Conservation (phyloP, 1,139 yeast species). For the Ogataea hybrid region DNA sequence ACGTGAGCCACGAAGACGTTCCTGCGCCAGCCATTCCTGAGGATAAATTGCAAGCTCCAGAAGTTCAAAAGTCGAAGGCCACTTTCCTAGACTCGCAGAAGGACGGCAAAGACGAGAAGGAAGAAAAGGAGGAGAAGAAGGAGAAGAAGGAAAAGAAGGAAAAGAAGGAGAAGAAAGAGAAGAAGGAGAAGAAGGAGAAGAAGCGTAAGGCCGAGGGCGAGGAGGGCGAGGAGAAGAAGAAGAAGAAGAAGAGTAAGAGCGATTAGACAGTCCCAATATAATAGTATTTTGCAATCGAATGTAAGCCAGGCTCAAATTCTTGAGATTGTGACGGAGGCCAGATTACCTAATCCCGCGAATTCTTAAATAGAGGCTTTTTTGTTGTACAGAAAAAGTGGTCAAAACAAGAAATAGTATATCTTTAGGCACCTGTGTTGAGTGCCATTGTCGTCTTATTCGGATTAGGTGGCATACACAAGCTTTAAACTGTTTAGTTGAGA, state of each 20-base stretch:
- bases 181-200: slow-evolving; percentile 57
- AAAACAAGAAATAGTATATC: slow-evolving; percentile 1
- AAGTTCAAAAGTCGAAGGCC: slow-evolving; percentile 47
- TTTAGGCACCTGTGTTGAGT: not conserved
- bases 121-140: slow-evolving; percentile 32
- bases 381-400: slow-evolving; percentile 1
- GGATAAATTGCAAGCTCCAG: slow-evolving; percentile 41
- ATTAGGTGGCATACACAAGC: not conserved
- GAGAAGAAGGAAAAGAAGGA: slow-evolving; percentile 42
- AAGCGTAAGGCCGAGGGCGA: slow-evolving; percentile 64
- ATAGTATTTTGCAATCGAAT: not conserved
- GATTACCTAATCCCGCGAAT: not conserved
- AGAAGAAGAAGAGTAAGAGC: slow-evolving; percentile 50
- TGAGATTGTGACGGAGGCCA: not conserved
- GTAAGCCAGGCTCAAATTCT: no score
- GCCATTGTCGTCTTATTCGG: not conserved
- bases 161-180: slow-evolving; percentile 53
- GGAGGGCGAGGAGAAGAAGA: slow-evolving; percentile 40
- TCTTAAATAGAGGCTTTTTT: not conserved
- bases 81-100: slow-evolving; percentile 34
- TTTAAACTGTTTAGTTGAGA: not conserved
- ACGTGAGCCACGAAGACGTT: slow-evolving; percentile 75
- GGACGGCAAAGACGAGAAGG: slow-evolving; percentile 32
- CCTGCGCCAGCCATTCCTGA: slow-evolving; percentile 44
- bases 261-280: slow-evolving; percentile 20